These are phyloP conservation scores for Fusarium avenaceum DNA, from an alignment of 2,329 filamentous ascomycete species.

Conservation along the genomic window DNA sequence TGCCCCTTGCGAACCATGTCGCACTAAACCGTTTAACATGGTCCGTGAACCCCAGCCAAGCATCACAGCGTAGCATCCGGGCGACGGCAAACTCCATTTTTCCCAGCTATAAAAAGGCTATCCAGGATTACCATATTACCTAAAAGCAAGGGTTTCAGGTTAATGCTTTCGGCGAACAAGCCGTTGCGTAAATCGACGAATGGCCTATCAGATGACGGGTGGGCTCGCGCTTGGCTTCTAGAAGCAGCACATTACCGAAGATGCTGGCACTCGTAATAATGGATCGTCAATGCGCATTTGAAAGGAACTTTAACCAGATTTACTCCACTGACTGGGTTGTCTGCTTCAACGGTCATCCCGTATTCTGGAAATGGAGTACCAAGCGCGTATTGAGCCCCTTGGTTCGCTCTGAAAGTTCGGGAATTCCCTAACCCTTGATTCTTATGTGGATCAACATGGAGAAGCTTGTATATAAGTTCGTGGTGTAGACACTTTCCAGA, in stretches of 20 bases:
- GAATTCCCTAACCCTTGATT: not conserved
- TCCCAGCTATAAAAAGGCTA: conserved; percentile 13
- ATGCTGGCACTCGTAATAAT: conserved; percentile 2
- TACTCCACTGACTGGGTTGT: not conserved
- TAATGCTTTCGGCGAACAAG: conserved; percentile 6
- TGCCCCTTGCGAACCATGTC: not conserved
- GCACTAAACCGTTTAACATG: not conserved
- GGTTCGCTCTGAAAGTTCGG: not conserved
- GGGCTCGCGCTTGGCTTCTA: conserved; percentile 1
- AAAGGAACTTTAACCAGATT: not conserved
- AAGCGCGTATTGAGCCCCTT: no score
- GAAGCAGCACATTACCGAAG: not conserved
- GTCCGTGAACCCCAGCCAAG: not conserved
- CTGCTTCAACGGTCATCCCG: not conserved
- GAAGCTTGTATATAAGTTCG: not conserved
- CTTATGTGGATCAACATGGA: not conserved
- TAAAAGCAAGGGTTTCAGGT: not conserved
- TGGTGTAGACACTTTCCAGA: accelerated
- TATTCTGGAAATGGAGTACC: not conserved
- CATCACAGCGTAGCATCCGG: conserved; percentile 3
- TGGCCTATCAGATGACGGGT: not conserved
- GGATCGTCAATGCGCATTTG: not conserved
- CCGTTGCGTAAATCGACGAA: not conserved
- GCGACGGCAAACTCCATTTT: not conserved
- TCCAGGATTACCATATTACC: not conserved